Percentiles rank a stretch among this genome's conserved stretches.
phyloP scores from a whole-genome alignment of 2,329 filamentous ascomycete species.

The Zopfia rhizophila region DNA sequence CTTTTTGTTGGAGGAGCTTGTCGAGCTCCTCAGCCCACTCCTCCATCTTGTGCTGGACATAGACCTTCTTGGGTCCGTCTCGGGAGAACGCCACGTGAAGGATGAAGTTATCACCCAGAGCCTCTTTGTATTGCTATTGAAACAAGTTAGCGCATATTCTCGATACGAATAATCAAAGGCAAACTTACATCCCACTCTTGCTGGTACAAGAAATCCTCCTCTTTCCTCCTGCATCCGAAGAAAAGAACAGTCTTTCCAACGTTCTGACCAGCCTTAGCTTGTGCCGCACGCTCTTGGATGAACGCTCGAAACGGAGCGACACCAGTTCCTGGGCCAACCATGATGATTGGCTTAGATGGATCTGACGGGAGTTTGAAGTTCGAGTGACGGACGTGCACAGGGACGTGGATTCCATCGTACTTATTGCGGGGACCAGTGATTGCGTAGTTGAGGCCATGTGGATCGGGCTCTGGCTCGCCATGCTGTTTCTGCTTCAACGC shows the following conservation, averaged over 20 bases:
- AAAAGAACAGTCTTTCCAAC: conserved; percentile 92
- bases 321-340: conserved; percentile 95
- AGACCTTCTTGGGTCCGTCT: conserved; percentile 86
- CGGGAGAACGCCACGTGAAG: conserved; percentile 96
- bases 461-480: conserved; percentile 81
- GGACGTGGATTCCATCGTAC: conserved; percentile 94
- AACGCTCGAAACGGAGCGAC: conserved; percentile 97
- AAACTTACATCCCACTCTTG: conserved; percentile 88
- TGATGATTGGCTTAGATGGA: conserved; percentile 91
- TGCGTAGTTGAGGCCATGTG: conserved; percentile 86
- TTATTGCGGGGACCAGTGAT: conserved; percentile 93
- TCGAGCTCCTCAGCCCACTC: conserved; percentile 87
- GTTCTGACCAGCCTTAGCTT: conserved; percentile 79
- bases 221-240: conserved; percentile 88
- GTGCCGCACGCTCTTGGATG: conserved; percentile 89
- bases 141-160: conserved; percentile 21
- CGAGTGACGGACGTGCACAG: conserved; percentile 95
- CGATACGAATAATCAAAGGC: neutral
- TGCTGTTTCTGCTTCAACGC: conserved; percentile 98
- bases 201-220: conserved; percentile 93
- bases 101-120: conserved; percentile 87
- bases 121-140: conserved; percentile 79
- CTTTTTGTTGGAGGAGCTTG: conserved; percentile 84
- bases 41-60: conserved; percentile 92
- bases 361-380: conserved; percentile 99